These are phyloP conservation scores for Tetracladium marchalianum DNA, from an alignment of 495 filamentous ascomycete genomes.

Conservation along the genomic window DNA sequence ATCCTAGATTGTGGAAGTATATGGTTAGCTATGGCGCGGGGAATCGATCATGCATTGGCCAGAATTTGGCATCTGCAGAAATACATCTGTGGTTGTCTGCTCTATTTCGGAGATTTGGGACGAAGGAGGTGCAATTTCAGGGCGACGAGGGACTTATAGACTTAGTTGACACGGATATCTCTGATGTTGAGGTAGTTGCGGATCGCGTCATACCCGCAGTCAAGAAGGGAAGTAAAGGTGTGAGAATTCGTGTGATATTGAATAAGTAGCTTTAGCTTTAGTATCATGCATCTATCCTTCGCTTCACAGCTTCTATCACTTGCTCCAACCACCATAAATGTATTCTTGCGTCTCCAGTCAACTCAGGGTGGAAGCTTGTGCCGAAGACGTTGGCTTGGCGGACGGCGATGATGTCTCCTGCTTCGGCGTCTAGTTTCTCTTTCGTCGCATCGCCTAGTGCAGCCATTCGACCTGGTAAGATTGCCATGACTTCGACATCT, in stretches of 20 bases:
- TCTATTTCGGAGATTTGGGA: constrained; percentile 31
- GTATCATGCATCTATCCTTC: constrained; percentile 8
- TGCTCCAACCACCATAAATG: constrained; percentile 88
- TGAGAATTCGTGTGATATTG: constrained; percentile 7
- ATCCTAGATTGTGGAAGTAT: constrained; percentile 24
- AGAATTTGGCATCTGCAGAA: constrained; percentile 36
- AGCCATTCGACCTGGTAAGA: constrained; percentile 34
- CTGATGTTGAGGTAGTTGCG: constrained; percentile 3
- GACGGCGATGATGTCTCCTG: constrained; percentile 84
- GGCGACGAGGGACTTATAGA: constrained; percentile 7
- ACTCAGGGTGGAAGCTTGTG: constrained; percentile 93
- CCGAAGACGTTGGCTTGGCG: constrained; percentile 90
- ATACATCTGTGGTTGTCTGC: constrained; percentile 33
- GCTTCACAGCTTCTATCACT: constrained; percentile 37
- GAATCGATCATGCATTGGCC: constrained; percentile 33
- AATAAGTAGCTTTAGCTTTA: background rate
- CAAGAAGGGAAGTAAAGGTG: constrained; percentile 10
- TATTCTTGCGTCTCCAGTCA: constrained; percentile 82
- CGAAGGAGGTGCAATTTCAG: constrained; percentile 8
- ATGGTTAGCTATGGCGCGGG: constrained; percentile 37
- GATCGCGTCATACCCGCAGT: constrained; percentile 7
- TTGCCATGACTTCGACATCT: constrained; percentile 50
- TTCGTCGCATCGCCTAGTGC: constrained; percentile 15
- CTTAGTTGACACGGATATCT: constrained; percentile 6
- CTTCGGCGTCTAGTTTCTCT: constrained; percentile 29